Conservation (phyloP, 805 yeast species). For the Candida parachauliodes region DNA sequence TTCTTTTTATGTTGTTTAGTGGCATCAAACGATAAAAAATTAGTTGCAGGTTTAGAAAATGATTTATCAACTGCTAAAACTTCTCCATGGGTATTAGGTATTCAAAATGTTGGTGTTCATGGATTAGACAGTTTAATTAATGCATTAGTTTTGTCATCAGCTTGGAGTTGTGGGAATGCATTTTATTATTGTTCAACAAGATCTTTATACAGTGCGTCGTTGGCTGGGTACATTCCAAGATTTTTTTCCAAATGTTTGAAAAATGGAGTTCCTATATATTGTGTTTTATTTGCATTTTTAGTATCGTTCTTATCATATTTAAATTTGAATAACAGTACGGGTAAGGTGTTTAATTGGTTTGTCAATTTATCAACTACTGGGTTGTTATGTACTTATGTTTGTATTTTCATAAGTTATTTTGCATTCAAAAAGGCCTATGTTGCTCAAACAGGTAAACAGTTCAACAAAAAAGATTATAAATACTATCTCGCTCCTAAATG, state of each 20-base stretch:
- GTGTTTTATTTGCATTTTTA: slow-evolving; percentile 19
- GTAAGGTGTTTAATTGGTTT: slow-evolving; percentile 33
- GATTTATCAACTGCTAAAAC: slow-evolving; percentile 39
- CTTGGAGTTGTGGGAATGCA: slow-evolving; percentile 38
- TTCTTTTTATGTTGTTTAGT: slow-evolving; percentile 36
- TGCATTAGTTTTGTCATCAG: slow-evolving; percentile 29
- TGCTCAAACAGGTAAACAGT: slow-evolving; percentile 22
- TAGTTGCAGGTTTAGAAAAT: slow-evolving; percentile 19
- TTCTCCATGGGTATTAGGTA: slow-evolving; percentile 38
- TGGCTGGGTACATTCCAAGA: slow-evolving; percentile 35
- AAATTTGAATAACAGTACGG: slow-evolving; percentile 24
- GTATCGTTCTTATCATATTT: slow-evolving; percentile 27
- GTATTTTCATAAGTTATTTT: slow-evolving; percentile 31
- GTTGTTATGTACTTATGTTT: slow-evolving; percentile 25
- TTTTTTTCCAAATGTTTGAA: slow-evolving; percentile 28
- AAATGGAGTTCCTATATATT: slow-evolving; percentile 32
- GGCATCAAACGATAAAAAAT: slow-evolving; percentile 29
- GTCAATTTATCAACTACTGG: slow-evolving; percentile 34
- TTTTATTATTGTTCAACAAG: slow-evolving; percentile 33
- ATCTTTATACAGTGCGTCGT: slow-evolving; percentile 30
- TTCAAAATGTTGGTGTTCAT: slow-evolving; percentile 29
- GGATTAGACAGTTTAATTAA: slow-evolving; percentile 34
- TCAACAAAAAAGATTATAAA: slow-evolving; percentile 12
- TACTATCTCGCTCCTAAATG: slow-evolving; percentile 19
- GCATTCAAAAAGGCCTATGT: slow-evolving; percentile 26